Base-by-base conservation (phyloP, 1,284 basidiomycete genomes). In the Rhizoctonia solani region DNA sequence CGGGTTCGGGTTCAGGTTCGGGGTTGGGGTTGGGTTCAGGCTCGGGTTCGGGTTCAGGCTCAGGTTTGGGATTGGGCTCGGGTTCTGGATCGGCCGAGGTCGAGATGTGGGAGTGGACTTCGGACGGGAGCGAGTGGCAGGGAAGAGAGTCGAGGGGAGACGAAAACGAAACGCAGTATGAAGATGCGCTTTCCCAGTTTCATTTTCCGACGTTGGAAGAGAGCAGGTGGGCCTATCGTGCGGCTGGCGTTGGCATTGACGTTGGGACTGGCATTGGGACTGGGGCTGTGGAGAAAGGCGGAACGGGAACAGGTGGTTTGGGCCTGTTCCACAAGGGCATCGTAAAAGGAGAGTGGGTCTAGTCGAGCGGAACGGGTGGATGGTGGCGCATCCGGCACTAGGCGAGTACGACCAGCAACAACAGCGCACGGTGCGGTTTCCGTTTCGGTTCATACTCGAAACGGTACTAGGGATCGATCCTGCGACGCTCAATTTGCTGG, bases 91-190 rank as follows among this genome's bases (percentile, higher is more conserved):
- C 44, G 41, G 46, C 52, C 21, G 52, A 52, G 41, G 63, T 66
- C 27, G 63, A 66, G 52, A 25, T 66, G 63, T 66, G 63, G 63
- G 63, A 66, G 41, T 66, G 63, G 63, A 66, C 63, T 9, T 54
- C 63, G 52, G 46, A 27, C 1, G 52, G 42, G 41, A 66, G 63
- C 52, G 63, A 34, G 32, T 37, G 32, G 56, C 29, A n/a, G 55
- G 44, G 11, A 16, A 6, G 23, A 23, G n/a, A 50, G 2, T 5
- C 14, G 34, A 37, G 52, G 52, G 14, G 39, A 30, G 47, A 54
- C 14, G 50, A 53, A 27, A 21, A 27, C 46, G 52, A 47, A 23
- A 66, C 63, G 23, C 44, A 54, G 16, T 66, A 66, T 21, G 61
- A 65, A 44, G 61, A 65, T 27, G 61, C 61, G 50, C 61, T 65